Evolutionary conservation across 805 yeast species (phyloP), one percentile per base, ranked within the genome.

Genomic region (Wickerhamomyces xylosicus): DNA sequence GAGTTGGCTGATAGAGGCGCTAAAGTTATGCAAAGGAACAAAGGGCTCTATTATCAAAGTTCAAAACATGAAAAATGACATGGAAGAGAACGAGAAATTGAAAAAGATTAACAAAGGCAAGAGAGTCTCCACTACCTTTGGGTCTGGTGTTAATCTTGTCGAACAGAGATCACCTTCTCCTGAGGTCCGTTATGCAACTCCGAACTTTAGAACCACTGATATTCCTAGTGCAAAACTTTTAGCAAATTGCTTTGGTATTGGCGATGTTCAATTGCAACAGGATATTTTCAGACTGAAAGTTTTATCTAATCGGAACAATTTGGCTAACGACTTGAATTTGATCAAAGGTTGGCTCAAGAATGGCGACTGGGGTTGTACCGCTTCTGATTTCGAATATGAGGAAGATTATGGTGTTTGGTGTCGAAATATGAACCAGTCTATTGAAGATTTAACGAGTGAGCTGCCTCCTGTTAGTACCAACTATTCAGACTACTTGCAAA

Each of bases 141-240:
- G 48, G 39, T 37, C 47, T 56, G 48, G 20, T 38, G 7, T 34
- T 31, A 31, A 20, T 5, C 28, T 22, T 9, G 13, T 9, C 28
- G 13, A 22, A 9, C 28, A 22, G 13, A 22, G 13, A 22, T 9
- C 18, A 7, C 21, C 11, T 14, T 33, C 29, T 18, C 3, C 27
- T 5, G 36, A 3, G 25, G 21, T 19, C 33, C 42, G 28, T 9
- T 9, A 9, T 9, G 9, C 28, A 9, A 22, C 27, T 1, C 83
- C 85, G 2, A 63, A 79, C 0, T 81, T 69, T 50, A 63, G 68
- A 29, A 40, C 77, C 2, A 46, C 65, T 0, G 85, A 80, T 43
- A 72, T 81, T 58, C 72, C 74, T 16, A 64, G 67, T 42, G 68
- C 77, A 1, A 52, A 47, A n/a, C 57, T 72, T 19, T 49, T 83